Base-by-base conservation (phyloP, 345 rosid genomes). In the Jatropha curcas region DNA sequence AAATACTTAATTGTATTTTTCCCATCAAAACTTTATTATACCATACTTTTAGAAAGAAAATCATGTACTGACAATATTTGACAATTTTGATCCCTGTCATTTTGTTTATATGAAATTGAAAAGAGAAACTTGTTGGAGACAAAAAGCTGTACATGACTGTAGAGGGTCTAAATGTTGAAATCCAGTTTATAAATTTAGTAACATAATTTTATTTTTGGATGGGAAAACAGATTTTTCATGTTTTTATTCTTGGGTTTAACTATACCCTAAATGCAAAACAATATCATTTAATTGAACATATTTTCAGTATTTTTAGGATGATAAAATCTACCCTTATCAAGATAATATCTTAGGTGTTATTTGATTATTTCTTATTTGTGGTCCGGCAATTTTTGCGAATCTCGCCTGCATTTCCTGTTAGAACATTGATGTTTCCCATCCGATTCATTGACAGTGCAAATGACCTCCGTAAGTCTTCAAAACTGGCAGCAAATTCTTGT, bases 391-490 rank as follows among this genome's bases (percentile, higher is more conserved):
- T 75, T 73, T 34, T 74, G 62, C 92, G 82, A 51, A 88, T 89
- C 84, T 89, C 87, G 25, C 95, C 95, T 27, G 82, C 71, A 0
- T 69, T 75, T 41, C 89, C 91, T 0, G 97, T 89, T 76, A 90
- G 69, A 68, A 85, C 91, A 2, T 81, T 65, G 70, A 89, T 87
- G 7, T 79, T 79, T 72, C 92, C 98, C 97, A 93, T 86, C 59
- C 88, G 73, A 75, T 76, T 81, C 85, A 88, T 79, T 4, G 97
- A 87, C 48, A 85, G 84, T 6, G 96, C 91, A 64, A 90, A 84
- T 2, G 85, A 74, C 74, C 66, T 83, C 76, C 94, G 72, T 43
- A 85, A 85, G 67, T 86, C 92, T 78, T 90, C 94, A 17, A 83
- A 83, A 79, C 81, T 82, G 4, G 43, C 75, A 5, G 84, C 86